A percentile compares a stretch with the other conserved stretches of the same genome.
Conservation (phyloP, 2,329 filamentous ascomycete species). For the Aschersonia sp. region DNA sequence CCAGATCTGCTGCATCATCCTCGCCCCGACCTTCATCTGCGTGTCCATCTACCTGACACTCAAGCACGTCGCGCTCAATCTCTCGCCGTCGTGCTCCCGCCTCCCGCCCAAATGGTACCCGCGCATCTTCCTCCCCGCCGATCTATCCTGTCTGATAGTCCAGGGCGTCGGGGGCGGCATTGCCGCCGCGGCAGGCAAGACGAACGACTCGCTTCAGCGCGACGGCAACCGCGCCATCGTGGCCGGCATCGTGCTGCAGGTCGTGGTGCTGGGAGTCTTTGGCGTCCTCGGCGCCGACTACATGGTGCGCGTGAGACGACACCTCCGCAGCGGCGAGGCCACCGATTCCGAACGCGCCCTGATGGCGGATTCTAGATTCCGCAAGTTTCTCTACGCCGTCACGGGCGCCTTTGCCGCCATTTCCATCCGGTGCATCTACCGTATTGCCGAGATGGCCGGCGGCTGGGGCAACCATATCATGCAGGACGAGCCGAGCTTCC, state of each 20-base stretch:
- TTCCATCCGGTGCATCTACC: slow-evolving; percentile 38
- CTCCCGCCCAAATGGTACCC: slow-evolving; percentile 37
- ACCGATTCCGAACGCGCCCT: slow-evolving; percentile 16
- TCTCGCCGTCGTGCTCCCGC: slow-evolving; percentile 35
- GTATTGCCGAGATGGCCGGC: slow-evolving; percentile 48
- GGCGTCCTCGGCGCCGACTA: slow-evolving; percentile 30
- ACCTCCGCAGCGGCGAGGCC: slow-evolving; percentile 19
- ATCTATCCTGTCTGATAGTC: slow-evolving; percentile 41
- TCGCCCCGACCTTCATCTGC: slow-evolving; percentile 45
- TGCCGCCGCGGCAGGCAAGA: slow-evolving; percentile 30
- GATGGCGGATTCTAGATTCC: slow-evolving; percentile 28
- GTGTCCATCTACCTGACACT: slow-evolving; percentile 50
- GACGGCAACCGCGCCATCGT: slow-evolving; percentile 37
- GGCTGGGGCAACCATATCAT: slow-evolving; percentile 51
- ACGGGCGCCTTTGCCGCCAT: slow-evolving; percentile 28
- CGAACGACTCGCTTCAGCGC: slow-evolving; percentile 23
- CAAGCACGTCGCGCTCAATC: slow-evolving; percentile 38
- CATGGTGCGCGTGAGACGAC: slow-evolving; percentile 23
- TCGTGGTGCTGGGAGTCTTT: slow-evolving; percentile 32
- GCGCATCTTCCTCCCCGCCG: slow-evolving; percentile 43
- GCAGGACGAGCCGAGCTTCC: slow-evolving; percentile 45
- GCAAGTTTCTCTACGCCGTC: slow-evolving; percentile 29
- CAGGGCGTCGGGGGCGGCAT: slow-evolving; percentile 44
- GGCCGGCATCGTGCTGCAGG: slow-evolving; percentile 38
- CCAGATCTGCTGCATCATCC: slow-evolving; percentile 44